Conservation (phyloP, 768 basidiomycete genomes). For the Rhizopogon sp. region DNA sequence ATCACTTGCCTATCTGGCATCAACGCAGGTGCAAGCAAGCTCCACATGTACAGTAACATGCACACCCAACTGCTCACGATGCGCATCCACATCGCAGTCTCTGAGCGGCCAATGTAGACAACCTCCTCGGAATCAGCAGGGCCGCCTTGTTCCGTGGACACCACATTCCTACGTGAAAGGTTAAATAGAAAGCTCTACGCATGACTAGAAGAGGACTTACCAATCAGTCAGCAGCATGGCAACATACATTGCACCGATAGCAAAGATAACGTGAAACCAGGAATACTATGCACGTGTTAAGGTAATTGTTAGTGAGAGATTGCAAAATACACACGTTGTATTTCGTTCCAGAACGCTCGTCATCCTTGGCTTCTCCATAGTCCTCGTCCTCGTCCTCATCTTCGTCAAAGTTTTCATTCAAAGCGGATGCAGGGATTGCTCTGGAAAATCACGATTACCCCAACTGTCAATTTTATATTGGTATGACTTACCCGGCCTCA, state of each 20-base stretch:
- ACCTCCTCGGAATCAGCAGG: constrained; percentile 53
- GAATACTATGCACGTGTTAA: constrained; percentile 59
- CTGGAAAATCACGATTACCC: constrained; percentile 30
- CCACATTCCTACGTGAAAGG: constrained; percentile 56
- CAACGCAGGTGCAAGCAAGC: constrained; percentile 81
- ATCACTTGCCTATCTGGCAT: constrained; percentile 78
- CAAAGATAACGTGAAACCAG: constrained; percentile 99
- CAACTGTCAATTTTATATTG: neutral
- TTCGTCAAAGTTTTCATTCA: constrained; percentile 71
- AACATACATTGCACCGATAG: constrained; percentile 95
- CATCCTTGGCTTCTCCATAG: constrained; percentile 75
- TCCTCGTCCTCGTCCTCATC: constrained; percentile 69
- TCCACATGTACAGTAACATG: constrained; percentile 82
- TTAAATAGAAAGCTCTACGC: constrained; percentile 3
- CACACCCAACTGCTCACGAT: constrained; percentile 96
- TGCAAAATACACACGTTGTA: constrained; percentile 68
- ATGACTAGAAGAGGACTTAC: constrained; percentile 43
- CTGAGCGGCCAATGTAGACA: constrained; percentile 92
- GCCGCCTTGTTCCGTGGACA: constrained; percentile 49
- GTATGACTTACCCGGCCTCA: constrained; percentile 73
- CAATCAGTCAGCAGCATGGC: constrained; percentile 97
- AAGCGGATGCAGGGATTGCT: constrained; percentile 89
- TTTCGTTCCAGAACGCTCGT: constrained; percentile 88
- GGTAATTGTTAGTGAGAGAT: neutral
- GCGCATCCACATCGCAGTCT: constrained; percentile 99